phyloP scores from a whole-genome alignment of 345 rosid genomes.

The Anacardium occidentale region DNA sequence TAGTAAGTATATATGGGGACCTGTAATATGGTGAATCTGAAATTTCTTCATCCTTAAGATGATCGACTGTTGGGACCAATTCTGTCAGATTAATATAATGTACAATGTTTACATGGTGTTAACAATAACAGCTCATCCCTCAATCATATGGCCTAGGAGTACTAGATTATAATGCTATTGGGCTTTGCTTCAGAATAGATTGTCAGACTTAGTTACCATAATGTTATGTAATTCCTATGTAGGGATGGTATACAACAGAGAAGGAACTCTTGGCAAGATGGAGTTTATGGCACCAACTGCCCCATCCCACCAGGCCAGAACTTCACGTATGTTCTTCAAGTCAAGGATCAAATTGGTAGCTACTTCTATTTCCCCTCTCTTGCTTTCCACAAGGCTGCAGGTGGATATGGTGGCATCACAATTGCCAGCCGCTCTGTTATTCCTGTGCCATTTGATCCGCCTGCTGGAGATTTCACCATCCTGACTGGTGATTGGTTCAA shows the following conservation, averaged over 20 bases:
- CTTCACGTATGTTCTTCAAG: slow-evolving; percentile 72
- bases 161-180: not conserved
- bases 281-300: slow-evolving; percentile 78
- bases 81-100: slow-evolving; percentile 9
- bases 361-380: slow-evolving; percentile 83
- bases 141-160: not conserved
- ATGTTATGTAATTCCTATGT: not conserved
- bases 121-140: too few species aligned
- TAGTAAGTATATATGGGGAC: not conserved
- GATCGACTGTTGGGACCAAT: not conserved
- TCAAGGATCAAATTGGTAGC: slow-evolving; percentile 84
- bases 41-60: not conserved
- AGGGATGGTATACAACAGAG: slow-evolving; percentile 88
- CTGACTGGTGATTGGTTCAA: slow-evolving; percentile 79
- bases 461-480: slow-evolving; percentile 69
- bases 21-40: not conserved
- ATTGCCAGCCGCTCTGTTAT: slow-evolving; percentile 68
- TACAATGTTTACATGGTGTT: too few species aligned
- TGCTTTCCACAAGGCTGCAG: slow-evolving; percentile 80
- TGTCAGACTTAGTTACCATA: not conserved
- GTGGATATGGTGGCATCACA: slow-evolving; percentile 72
- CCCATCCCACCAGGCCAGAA: slow-evolving; percentile 79
- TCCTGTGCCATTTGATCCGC: slow-evolving; percentile 71
- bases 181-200: not conserved
- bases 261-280: slow-evolving; percentile 82